These are phyloP conservation scores for Pythium plurisporium DNA, from an alignment of 352 stramenopile species.

Conservation along the genomic window DNA sequence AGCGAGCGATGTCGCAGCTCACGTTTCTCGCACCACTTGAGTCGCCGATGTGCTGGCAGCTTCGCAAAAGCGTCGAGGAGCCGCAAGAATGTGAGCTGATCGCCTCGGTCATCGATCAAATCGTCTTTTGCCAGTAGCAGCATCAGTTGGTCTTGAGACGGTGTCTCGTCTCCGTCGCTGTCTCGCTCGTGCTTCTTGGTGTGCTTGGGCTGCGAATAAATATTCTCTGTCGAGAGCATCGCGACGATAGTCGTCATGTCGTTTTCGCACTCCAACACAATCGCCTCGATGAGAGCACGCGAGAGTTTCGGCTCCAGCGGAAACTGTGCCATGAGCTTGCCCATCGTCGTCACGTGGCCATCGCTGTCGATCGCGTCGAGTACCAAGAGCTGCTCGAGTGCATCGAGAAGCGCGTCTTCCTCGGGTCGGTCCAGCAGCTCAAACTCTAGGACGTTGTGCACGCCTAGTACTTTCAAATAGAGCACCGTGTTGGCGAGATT, in stretches of 20 bases:
- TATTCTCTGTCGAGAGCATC: slow-evolving; percentile 82
- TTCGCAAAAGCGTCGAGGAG: slow-evolving; percentile 42
- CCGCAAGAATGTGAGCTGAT: slow-evolving; percentile 50
- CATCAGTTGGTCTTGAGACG: slow-evolving; percentile 40
- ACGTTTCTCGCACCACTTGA: slow-evolving; percentile 50
- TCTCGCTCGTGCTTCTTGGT: no score
- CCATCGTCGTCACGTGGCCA: slow-evolving; percentile 53
- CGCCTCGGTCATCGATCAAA: slow-evolving; percentile 47
- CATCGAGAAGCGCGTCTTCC: slow-evolving; percentile 64
- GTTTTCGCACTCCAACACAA: slow-evolving; percentile 45
- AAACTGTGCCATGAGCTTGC: slow-evolving; percentile 80
- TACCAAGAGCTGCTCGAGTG: slow-evolving; percentile 68
- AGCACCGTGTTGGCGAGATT: slow-evolving; percentile 95
- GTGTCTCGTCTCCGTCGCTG: slow-evolving; percentile 14
- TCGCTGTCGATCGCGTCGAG: slow-evolving; percentile 53
- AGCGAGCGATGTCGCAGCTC: slow-evolving; percentile 50
- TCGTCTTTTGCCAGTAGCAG: slow-evolving; percentile 33
- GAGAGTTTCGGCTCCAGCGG: slow-evolving; percentile 76
- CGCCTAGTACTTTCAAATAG: slow-evolving; percentile 68
- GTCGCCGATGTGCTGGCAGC: slow-evolving; percentile 19
- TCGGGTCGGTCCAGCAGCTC: slow-evolving; percentile 65
- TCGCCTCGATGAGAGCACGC: slow-evolving; percentile 56
- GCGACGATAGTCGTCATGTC: slow-evolving; percentile 72
- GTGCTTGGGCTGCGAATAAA: slow-evolving; percentile 43
- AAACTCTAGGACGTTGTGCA: slow-evolving; percentile 70